Conservation (phyloP, 2,329 filamentous ascomycete genomes). For the Ascochyta viciae-villosae region DNA sequence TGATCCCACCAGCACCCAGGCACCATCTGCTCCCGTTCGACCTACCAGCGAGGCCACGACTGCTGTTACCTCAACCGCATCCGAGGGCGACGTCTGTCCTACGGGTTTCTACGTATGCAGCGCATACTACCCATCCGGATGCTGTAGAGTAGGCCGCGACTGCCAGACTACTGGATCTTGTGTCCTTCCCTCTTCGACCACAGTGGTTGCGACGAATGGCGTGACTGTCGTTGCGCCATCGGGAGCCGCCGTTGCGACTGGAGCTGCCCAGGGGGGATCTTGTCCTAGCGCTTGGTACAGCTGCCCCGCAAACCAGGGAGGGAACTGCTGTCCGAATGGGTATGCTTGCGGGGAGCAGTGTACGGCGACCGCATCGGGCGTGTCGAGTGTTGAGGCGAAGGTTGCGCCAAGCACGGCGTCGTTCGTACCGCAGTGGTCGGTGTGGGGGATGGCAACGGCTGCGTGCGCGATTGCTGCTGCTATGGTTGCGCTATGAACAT, state of each 20-base stretch:
- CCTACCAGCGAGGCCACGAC: conserved; percentile 54
- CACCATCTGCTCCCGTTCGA: conserved; percentile 51
- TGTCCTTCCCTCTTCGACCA: conserved; percentile 65
- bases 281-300: conserved; percentile 83
- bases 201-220: conserved; percentile 69
- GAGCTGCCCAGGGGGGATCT: conserved; percentile 49
- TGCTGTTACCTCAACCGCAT: conserved; percentile 79
- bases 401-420: conserved; percentile 48
- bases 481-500: conserved; percentile 48
- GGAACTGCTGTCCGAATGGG: conserved; percentile 82
- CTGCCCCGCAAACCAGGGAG: conserved; percentile 70
- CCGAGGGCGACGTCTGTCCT: conserved; percentile 69
- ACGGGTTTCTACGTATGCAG: conserved; percentile 92
- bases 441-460: conserved; percentile 41
- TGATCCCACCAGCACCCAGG: conserved; percentile 41
- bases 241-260: conserved; percentile 52
- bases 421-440: conserved; percentile 32
- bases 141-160: conserved; percentile 86
- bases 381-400: conserved; percentile 43
- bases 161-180: conserved; percentile 80
- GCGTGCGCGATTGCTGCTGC: conserved; percentile 44
- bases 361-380: conserved; percentile 42
- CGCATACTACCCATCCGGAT: conserved; percentile 80
- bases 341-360: conserved; percentile 47
- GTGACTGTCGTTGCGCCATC: conserved; percentile 73